Conservation (phyloP, 2,329 filamentous ascomycete genomes). For the Beauveria rudraprayagi region DNA sequence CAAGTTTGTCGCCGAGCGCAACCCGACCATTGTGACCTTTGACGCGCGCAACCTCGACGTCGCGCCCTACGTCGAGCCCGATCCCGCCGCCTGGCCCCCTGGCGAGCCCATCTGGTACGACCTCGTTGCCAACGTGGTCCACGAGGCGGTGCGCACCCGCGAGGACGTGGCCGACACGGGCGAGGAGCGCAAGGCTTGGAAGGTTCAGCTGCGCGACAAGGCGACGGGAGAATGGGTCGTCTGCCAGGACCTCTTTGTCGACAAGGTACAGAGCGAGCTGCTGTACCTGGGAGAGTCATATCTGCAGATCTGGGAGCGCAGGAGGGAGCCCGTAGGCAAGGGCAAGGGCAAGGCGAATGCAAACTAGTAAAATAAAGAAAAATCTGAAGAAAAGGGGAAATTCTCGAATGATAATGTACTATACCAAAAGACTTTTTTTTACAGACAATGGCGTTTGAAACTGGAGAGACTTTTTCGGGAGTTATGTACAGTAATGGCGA, state of each 20-base stretch:
- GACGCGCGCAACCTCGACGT: slow-evolving; percentile 77
- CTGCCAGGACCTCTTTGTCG: slow-evolving; percentile 88
- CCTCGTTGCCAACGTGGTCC: slow-evolving; percentile 88
- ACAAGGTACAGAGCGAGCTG: slow-evolving; percentile 80
- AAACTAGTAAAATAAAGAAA: background rate
- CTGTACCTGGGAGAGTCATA: slow-evolving; percentile 91
- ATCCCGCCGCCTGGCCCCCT: slow-evolving; percentile 59
- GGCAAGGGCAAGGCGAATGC: slow-evolving; percentile 25
- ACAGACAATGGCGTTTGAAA: background rate
- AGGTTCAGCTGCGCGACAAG: slow-evolving; percentile 79
- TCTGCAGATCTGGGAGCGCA: slow-evolving; percentile 90
- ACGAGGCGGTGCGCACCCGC: slow-evolving; percentile 67
- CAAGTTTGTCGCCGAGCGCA: slow-evolving; percentile 92
- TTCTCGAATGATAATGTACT: background rate
- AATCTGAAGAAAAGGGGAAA: no score
- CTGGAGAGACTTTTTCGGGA: background rate
- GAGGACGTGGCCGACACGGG: slow-evolving; percentile 85
- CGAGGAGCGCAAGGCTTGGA: slow-evolving; percentile 85
- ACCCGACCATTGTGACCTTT: slow-evolving; percentile 97
- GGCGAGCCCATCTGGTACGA: slow-evolving; percentile 91
- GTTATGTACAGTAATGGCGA: no score
- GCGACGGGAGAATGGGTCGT: slow-evolving; percentile 82
- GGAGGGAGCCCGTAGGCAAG: slow-evolving; percentile 43
- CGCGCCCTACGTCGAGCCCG: slow-evolving; percentile 84
- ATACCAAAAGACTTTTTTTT: background rate